phyloP scores from a whole-genome alignment of 345 rosid species.

The Punica granatum region DNA sequence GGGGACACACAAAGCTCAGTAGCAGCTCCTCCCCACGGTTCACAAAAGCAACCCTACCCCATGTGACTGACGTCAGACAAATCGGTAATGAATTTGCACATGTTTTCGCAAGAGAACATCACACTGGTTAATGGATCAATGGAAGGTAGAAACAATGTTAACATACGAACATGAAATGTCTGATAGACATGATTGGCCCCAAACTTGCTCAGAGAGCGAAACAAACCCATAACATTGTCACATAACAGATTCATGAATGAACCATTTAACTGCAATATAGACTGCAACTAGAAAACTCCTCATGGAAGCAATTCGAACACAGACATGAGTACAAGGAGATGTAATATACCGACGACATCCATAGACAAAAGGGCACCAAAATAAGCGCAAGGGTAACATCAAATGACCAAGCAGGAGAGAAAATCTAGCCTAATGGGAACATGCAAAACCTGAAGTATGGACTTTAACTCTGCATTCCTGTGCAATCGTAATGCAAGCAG shows the following conservation, averaged over 20 bases:
- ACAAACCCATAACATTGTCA: background rate
- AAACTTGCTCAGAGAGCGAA: background rate
- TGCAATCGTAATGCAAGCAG: background rate
- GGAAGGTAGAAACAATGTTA: background rate
- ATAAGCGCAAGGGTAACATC: background rate
- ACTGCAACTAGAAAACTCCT: background rate
- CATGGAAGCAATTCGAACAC: background rate
- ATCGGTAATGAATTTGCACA: background rate
- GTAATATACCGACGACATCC: no score
- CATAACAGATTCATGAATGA: background rate
- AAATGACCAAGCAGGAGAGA: background rate
- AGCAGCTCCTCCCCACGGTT: background rate
- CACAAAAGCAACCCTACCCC: background rate
- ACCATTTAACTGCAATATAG: background rate
- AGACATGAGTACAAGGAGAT: background rate
- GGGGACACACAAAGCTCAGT: background rate
- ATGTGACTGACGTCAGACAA: background rate
- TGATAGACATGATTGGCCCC: background rate
- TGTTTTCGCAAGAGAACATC: background rate
- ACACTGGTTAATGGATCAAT: background rate
- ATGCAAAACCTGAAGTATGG: background rate
- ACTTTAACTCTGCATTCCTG: background rate
- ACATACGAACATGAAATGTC: background rate
- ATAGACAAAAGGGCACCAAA: background rate
- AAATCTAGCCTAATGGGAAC: background rate